Evolutionary conservation across 2,329 filamentous ascomycete genomes (phyloP), one percentile per base, ranked within the genome.

Genomic region (Fusarium sp.): DNA sequence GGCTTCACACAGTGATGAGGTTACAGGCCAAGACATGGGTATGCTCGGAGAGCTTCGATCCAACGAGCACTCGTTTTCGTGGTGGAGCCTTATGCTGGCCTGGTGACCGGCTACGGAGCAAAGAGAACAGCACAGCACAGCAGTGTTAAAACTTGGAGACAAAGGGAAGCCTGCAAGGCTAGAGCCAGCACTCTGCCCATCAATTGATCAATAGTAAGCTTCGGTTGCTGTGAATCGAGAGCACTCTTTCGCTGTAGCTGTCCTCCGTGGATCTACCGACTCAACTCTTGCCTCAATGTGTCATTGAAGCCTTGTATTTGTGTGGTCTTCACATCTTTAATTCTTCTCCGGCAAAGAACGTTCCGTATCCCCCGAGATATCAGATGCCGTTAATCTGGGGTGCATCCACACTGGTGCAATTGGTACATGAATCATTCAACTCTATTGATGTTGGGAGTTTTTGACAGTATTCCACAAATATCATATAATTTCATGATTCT

Each of bases 351-450:
- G 58, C 34, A 30, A 58, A 49, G 43, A 38, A 45, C 47, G 30
- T 56, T 43, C 60, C 46, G 51, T 58, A 20, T 47, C 48, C 54
- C 62, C 62, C 64, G 50, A 62, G 56, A 51, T 69, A 62, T 64
- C 46, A 59, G 53, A 56, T 56, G 50, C 36, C 45, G 45, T 71
- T 48, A 71, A 72, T 71, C 69, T 68, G 69, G 69, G 68, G 69
- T 70, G 56, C 34, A 64, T 58, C 63, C 67, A 56, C 67, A 62
- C 55, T 51, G 52, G 56, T 26, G 38, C 61, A 58, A 66, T 54
- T 62, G 38, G 30, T 38, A 40, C 38, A 43, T 38, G 21, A 48
- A 38, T 32, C 20, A 12, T 49, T 21, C 14, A 28, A 40, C 21
- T 21, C 34, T 36, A 20, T 26, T 24, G 23, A n/a, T 19, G 32